Evolutionary conservation across 371 early-diverging fungal genomes (phyloP), one percentile per base, ranked within the genome.

Genomic region (Mortierella sp.): DNA sequence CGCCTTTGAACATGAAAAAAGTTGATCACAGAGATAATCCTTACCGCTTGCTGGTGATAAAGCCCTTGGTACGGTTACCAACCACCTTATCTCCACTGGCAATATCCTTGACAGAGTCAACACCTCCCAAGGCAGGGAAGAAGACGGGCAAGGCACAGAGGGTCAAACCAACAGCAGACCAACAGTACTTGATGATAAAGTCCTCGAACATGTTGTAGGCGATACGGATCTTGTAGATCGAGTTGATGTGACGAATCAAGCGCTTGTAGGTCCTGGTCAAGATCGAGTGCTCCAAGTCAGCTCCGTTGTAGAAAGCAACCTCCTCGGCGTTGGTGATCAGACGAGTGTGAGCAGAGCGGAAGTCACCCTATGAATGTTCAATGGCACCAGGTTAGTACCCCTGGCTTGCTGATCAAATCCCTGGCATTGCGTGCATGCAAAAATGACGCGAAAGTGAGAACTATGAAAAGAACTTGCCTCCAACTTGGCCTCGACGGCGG

Each of bases 201-300:
- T 97, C 98, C 83, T 97, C 98, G 89, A 97, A 91, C 96, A 96
- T 96, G 72, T 95, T 93, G 90, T 97, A 96, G 77, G 93, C 93
- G 75, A 97, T 95, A 65, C 96, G 91, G 38, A 93, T 92, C 83
- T 93, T 93, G 88, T 93, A 95, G 74, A 96, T 93, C 18, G 91
- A 90, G 82, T 97, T 96, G 87, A 97, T 93, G 79, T 97, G 98
- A 32, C 91, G 90, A 82, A 96, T 92, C 5, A 97, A 88, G 0
- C 89, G 88, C 70, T 81, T 81, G 84, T 96, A 97, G 4, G 94
- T 89, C 63, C 89, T 88, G 75, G 96, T 91, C 75, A 97, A 85
- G 72, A 96, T 94, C 6, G 92, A 90, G 70, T 93, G 93, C 78
- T 97, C 98, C 29, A 95, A 89, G 4, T 90, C 89, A 0, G 95